phyloP scores from a whole-genome alignment of 1,284 basidiomycete genomes.

The Fomitiporia mediterranea region DNA sequence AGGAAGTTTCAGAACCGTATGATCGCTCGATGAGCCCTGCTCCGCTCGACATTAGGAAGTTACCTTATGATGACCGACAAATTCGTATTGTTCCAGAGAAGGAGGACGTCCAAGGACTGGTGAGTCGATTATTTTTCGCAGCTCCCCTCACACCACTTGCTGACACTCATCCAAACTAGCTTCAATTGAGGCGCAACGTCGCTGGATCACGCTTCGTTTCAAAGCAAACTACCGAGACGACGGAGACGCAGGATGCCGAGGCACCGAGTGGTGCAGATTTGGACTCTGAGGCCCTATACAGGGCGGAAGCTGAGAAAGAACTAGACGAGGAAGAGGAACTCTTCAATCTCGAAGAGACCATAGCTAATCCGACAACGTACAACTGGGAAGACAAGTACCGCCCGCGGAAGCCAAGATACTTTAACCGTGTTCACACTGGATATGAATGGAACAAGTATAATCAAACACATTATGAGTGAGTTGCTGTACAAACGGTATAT shows the following conservation, averaged over 20 bases:
- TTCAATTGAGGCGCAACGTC: constrained; percentile 71
- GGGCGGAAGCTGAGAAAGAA: constrained; percentile 85
- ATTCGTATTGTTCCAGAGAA: constrained; percentile 69
- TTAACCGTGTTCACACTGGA: constrained; percentile 99
- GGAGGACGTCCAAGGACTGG: constrained; percentile 64
- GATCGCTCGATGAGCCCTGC: constrained; percentile 79
- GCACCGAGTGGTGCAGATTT: constrained; percentile 70
- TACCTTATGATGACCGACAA: constrained; percentile 73
- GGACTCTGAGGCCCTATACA: constrained; percentile 79
- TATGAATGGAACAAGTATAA: constrained; percentile 99
- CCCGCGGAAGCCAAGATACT: constrained; percentile 97
- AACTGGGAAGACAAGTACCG: constrained; percentile 99
- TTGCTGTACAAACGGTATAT: constrained; percentile 25
- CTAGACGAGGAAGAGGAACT: constrained; percentile 94
- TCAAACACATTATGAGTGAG: constrained; percentile 96
- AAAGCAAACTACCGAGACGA: constrained; percentile 52
- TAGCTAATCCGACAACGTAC: constrained; percentile 78
- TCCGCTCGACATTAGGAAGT: constrained; percentile 62
- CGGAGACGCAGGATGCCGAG: constrained; percentile 43
- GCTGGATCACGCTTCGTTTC: constrained; percentile 82
- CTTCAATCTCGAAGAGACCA: constrained; percentile 87
- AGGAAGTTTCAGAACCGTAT: constrained; percentile 71
- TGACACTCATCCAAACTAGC: constrained; percentile 40
- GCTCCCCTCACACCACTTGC: constrained; percentile 8
- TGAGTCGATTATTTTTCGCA: constrained; percentile 36